phyloP scores from a whole-genome alignment of 1,139 yeast species.

The Taphrina deformans region DNA sequence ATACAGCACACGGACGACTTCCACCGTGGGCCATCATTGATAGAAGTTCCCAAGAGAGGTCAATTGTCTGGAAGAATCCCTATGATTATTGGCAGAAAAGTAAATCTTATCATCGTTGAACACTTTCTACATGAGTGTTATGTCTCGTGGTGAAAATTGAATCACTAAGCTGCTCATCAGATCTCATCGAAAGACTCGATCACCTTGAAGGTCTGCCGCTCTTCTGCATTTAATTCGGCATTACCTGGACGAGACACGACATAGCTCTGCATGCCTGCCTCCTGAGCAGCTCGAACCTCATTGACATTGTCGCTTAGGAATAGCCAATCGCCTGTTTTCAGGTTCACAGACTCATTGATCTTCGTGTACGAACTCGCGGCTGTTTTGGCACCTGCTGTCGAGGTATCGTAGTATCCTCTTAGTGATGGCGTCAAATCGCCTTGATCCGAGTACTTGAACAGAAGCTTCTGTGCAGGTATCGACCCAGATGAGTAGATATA shows the following conservation, averaged over 20 bases:
- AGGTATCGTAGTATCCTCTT: constrained; percentile 77
- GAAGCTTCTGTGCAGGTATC: constrained; percentile 75
- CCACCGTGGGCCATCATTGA: too few relatives aligned
- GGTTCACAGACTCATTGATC: constrained; percentile 54
- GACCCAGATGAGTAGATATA: constrained; percentile 92
- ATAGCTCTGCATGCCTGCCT: constrained; percentile 61
- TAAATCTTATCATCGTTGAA: too few relatives aligned
- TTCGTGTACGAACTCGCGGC: constrained; percentile 58
- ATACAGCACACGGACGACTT: too few relatives aligned
- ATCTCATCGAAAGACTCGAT: constrained; percentile 31
- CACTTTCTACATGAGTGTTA: too few relatives aligned
- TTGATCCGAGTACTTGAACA: constrained; percentile 62
- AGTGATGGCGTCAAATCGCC: constrained; percentile 54
- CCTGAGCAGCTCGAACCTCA: constrained; percentile 62
- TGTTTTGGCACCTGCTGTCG: constrained; percentile 67
- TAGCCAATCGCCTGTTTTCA: constrained; percentile 49
- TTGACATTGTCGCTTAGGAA: constrained; percentile 67
- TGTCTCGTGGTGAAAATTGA: not conserved
- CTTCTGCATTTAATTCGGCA: constrained; percentile 46
- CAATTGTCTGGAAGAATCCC: too few relatives aligned
- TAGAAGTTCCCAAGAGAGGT: too few relatives aligned
- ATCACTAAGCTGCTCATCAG: not conserved
- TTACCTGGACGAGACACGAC: constrained; percentile 79
- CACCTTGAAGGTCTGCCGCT: constrained; percentile 34
- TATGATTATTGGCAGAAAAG: too few relatives aligned